A percentile compares a stretch with the other conserved stretches of the same genome.
Conservation (phyloP, 768 basidiomycete species). For the Mrakia blollopis region DNA sequence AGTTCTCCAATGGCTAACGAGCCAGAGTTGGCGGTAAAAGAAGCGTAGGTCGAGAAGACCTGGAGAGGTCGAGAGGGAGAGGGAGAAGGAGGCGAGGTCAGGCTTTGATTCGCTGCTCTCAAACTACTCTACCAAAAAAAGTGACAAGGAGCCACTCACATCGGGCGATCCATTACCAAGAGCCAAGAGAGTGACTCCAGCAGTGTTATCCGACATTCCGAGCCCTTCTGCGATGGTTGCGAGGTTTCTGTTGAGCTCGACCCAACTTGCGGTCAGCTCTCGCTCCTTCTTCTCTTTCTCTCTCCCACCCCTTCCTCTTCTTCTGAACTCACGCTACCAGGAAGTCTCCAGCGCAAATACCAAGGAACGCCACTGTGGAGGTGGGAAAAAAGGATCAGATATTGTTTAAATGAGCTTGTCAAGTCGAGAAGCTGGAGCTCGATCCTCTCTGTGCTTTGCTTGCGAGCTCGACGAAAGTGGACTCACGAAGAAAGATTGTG, state of each 20-base stretch:
- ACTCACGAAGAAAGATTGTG: constrained; percentile 25
- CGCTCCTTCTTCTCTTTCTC: constrained; percentile 39
- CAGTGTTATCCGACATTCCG: constrained; percentile 84
- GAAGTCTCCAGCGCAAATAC: constrained; percentile 49
- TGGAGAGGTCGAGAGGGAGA: background rate
- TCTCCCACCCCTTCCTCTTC: background rate
- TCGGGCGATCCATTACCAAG: constrained; percentile 55
- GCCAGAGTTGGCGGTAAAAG: constrained; percentile 78
- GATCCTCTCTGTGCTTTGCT: background rate
- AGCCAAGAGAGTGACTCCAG: constrained; percentile 93
- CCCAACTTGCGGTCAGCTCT: constrained; percentile 82
- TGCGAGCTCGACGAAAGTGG: background rate
- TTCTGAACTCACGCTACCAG: constrained; percentile 62
- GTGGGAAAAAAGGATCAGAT: background rate
- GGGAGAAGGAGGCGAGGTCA: background rate
- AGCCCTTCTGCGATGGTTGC: constrained; percentile 80
- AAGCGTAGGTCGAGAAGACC: constrained; percentile 71
- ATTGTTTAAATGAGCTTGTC: background rate
- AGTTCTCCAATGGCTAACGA: constrained; percentile 90
- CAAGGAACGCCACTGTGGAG: constrained; percentile 21
- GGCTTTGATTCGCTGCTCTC: background rate
- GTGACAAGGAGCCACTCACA: background rate
- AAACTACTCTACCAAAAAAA: too few relatives aligned
- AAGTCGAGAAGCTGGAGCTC: background rate
- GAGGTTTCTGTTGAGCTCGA: constrained; percentile 68